Evolutionary conservation across 371 early-diverging fungal species (phyloP).

Genomic region (Rhizomucor pusillus): DNA sequence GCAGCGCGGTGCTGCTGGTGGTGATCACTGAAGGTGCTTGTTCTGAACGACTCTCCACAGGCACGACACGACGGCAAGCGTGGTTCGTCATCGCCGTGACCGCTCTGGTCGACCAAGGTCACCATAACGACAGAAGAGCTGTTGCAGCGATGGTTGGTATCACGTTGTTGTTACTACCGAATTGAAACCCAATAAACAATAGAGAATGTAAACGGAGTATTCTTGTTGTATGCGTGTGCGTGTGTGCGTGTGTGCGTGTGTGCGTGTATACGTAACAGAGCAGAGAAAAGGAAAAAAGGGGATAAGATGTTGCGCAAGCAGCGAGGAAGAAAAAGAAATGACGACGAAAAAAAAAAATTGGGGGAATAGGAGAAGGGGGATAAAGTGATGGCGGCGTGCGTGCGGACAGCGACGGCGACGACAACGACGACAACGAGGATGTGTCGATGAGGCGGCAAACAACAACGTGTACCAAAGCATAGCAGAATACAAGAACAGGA

Average conservation of each 20-base stretch:
- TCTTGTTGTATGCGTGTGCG: no score
- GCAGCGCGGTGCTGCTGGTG: no score
- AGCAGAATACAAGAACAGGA: no score
- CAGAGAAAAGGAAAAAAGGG: no score
- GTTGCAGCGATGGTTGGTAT: background rate
- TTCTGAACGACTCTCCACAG: background rate
- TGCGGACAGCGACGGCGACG: background rate
- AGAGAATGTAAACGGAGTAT: no score
- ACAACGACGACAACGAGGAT: no score
- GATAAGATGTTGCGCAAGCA: background rate
- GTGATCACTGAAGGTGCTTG: slow-evolving; percentile 6
- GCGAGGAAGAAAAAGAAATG: slow-evolving; percentile 3
- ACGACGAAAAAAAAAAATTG: slow-evolving; percentile 1
- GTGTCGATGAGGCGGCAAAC: no score
- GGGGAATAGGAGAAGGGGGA: slow-evolving; percentile 5
- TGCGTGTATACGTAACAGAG: no score
- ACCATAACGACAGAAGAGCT: slow-evolving; percentile 1
- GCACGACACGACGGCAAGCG: background rate
- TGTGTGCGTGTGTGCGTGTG: no score
- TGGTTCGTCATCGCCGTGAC: background rate
- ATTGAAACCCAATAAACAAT: no score
- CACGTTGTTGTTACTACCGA: no score
- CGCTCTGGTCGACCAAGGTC: background rate
- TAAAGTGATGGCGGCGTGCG: background rate
- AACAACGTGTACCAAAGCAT: no score